phyloP scores from a whole-genome alignment of 2,329 filamentous ascomycete genomes.

The Claviceps pazoutovae region DNA sequence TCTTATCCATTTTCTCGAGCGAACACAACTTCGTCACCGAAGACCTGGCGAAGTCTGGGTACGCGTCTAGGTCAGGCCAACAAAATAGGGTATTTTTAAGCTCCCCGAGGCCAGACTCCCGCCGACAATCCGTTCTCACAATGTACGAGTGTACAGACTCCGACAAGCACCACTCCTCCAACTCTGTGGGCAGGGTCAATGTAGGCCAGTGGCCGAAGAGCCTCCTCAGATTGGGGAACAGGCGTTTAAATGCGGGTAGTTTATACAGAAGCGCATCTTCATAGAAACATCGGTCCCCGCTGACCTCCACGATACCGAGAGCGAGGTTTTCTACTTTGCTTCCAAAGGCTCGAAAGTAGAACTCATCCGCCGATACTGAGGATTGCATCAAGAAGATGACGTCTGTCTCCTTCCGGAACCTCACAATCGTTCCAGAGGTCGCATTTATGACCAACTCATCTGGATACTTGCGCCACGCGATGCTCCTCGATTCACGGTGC shows the following conservation, averaged over 20 bases:
- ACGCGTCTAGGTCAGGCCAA: constrained; percentile 20
- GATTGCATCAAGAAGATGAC: constrained; percentile 14
- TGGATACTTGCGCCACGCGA: constrained; percentile 19
- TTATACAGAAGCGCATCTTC: neutral
- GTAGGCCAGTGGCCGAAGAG: constrained; percentile 11
- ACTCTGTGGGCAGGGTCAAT: neutral
- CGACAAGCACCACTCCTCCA: constrained; percentile 19
- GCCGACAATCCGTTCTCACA: constrained; percentile 13
- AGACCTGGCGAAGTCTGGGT: constrained; percentile 16
- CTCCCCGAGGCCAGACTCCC: constrained; percentile 11
- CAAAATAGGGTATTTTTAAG: constrained; percentile 15
- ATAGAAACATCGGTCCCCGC: neutral
- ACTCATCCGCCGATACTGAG: neutral
- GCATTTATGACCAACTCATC: constrained; percentile 17
- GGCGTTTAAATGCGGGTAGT: neutral
- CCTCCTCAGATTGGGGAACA: constrained; percentile 14
- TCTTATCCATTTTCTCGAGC: too few relatives aligned
- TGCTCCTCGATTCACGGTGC: constrained; percentile 21
- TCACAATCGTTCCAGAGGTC: constrained; percentile 11
- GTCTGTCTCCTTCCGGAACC: constrained; percentile 19
- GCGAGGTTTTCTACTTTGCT: constrained; percentile 18
- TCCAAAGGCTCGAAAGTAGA: constrained; percentile 14
- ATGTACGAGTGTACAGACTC: constrained; percentile 15
- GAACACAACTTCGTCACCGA: constrained; percentile 8
- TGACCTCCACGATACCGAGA: constrained; percentile 6